Base-by-base conservation (phyloP, 495 filamentous ascomycete genomes). In the Melanomma pulvis-pyrius region DNA sequence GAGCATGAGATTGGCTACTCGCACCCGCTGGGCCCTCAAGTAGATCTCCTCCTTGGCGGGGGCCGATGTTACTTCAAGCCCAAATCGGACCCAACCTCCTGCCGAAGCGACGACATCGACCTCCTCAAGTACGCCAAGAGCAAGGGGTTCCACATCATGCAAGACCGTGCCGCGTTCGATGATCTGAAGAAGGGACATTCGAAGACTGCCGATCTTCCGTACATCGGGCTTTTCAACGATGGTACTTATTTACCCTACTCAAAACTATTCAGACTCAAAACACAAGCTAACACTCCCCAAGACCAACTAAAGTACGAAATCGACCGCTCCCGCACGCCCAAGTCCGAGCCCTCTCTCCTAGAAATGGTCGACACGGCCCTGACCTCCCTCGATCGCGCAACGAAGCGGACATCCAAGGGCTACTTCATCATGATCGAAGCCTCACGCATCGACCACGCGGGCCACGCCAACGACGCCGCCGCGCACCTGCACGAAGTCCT, bases 361-460 rank as follows among this genome's bases (percentile, higher is more conserved):
- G 75, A 78, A 58, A 75, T 75, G 70, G 71, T 71, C 5, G 60
- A 77, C 25, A 72, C 73, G 44, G 76, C 71, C 13, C 66, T 78
- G 21, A 61, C 70, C 49, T 73, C 77, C n/a, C 70, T 78, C 17
- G 62, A 73, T 46, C 47, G 51, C 6, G 76, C 76, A 6, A 77
- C 77, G 22, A 71, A 71, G 46, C 30, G 63, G 4, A 60, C 53
- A 12, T 52, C 74, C 34, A 70, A 77, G 63, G 72, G 75, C 2
- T 78, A 76, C 67, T 78, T 78, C 67, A 57, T 77, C 36, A 67
- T 78, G 59, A 70, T 78, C 26, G 77, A 78, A 61, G 76, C 74
- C 13, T 75, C 73, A 12, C 68, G 76, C n/a, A 78, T 78, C 52
- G 76, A 78, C 50, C 76, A 78, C 50, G 73, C 75, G 17, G 69